Evolutionary conservation across 768 basidiomycete genomes (phyloP), one percentile per base, ranked within the genome.

Genomic region (Phlebiopsis gigantea): DNA sequence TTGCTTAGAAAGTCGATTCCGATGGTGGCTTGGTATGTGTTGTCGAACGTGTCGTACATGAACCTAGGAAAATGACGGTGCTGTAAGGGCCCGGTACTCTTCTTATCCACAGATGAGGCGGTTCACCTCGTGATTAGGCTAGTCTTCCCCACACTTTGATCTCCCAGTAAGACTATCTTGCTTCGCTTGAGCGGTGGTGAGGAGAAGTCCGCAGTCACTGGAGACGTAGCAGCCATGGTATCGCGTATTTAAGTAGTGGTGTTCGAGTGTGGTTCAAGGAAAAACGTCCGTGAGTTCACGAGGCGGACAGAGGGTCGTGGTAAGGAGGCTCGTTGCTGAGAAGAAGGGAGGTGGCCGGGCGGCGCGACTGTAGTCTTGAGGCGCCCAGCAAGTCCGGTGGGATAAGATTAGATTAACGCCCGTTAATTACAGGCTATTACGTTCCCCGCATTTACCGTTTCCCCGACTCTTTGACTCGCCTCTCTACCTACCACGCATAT

Each of bases 41-140:
- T 98, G 79, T 99, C 97, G 72, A 99, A 99, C 0, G 97, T 98
- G 74, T 99, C 97, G 71, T 99, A 99, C 97, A 98, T 95, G 71
- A 91, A 90, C 74, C 92, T 95, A 63, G 25, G 14, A 17, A 3
- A 44, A 17, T 42, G 21, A 21, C 10, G 8, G 12, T 14, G 5
- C 22, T 39, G 17, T 39, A 30, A 48, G 25, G 22, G 39, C 46
- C 12, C 14, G 12, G 22, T 17, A 34, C 12, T 39, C 12, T 39
- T 26, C 21, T 2, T 49, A 25, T 12, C 24, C 24, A 39, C 30
- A 6, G 43, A n/a, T 5, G 45, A 9, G 14, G 42, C 12, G 59
- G 69, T 77, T 66, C 69, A 94, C 83, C 97, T 84, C 55, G 97
- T 98, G 71, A 99, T 99, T 59, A 99, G 81, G 75, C 90, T 93